Evolutionary conservation across 1,284 basidiomycete genomes (phyloP).

Genomic region (Bondarzewia mesenterica): DNA sequence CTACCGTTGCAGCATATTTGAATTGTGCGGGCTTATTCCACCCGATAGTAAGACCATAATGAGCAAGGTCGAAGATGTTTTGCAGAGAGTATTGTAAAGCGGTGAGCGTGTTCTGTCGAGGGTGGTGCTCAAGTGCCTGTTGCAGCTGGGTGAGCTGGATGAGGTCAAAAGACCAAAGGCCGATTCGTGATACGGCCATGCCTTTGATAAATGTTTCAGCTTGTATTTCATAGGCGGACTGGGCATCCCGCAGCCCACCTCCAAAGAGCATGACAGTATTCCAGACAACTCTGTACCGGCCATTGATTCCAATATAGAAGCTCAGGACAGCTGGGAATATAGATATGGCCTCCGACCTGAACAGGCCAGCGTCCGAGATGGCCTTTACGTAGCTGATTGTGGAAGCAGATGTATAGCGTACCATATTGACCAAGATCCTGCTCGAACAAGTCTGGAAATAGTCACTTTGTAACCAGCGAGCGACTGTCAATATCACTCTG

Average conservation of each 20-base stretch:
- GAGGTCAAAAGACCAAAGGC: conserved; percentile 45
- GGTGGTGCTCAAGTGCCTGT: conserved; percentile 29
- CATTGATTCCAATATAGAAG: conserved; percentile 23
- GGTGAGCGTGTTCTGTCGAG: conserved; percentile 31
- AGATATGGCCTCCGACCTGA: background rate
- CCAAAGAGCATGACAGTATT: conserved; percentile 33
- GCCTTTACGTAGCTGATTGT: no score
- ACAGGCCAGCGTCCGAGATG: no score
- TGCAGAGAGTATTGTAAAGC: conserved; percentile 21
- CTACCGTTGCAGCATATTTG: conserved; percentile 19
- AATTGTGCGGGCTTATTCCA: conserved; percentile 22
- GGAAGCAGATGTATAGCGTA: no score
- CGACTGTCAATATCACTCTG: background rate
- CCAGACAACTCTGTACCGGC: conserved; percentile 20
- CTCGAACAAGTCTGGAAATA: conserved; percentile 25
- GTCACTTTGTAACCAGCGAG: background rate
- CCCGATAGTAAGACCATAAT: conserved; percentile 22
- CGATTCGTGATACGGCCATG: conserved; percentile 39
- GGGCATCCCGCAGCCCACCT: no score
- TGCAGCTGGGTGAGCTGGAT: conserved; percentile 42
- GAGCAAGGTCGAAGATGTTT: conserved; percentile 11
- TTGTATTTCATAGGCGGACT: no score
- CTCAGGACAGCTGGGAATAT: conserved; percentile 26
- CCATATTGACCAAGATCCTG: conserved; percentile 31
- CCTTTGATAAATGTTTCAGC: no score